Evolutionary conservation across 768 basidiomycete genomes (phyloP).

Genomic region (Lactarius pseudohatsudake): DNA sequence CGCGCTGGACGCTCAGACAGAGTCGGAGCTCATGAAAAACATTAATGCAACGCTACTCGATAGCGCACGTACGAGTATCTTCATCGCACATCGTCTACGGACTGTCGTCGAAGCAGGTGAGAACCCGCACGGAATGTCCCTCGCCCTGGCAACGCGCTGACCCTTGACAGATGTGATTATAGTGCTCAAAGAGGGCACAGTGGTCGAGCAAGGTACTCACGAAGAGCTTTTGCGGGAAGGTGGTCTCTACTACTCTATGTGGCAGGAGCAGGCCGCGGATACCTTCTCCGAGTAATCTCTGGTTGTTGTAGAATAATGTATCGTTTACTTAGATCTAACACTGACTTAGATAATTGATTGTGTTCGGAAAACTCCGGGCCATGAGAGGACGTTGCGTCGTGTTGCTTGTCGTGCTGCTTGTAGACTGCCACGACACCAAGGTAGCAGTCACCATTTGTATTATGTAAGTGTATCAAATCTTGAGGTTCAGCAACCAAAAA

Average conservation of each 20-base stretch:
- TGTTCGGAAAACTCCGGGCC: neutral
- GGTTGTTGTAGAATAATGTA: constrained; percentile 19
- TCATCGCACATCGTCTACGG: constrained; percentile 91
- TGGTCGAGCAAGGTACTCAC: constrained; percentile 93
- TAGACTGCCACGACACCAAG: no score
- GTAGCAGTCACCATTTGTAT: no score
- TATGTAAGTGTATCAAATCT: no score
- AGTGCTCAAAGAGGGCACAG: constrained; percentile 85
- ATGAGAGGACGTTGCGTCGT: neutral
- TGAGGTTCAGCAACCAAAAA: no score
- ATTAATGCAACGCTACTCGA: constrained; percentile 78
- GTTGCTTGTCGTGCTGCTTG: neutral
- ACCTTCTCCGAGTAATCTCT: constrained; percentile 17
- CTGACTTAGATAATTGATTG: neutral
- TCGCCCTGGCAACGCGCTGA: neutral
- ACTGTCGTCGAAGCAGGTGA: constrained; percentile 88
- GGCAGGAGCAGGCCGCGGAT: constrained; percentile 65
- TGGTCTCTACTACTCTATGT: constrained; percentile 80
- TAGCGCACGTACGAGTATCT: constrained; percentile 87
- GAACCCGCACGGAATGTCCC: constrained; percentile 29
- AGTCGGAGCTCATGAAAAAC: constrained; percentile 92
- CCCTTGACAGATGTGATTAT: constrained; percentile 75
- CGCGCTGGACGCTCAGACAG: constrained; percentile 92
- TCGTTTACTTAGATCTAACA: neutral
- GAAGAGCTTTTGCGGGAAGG: constrained; percentile 72